Evolutionary conservation across 352 stramenopile species (phyloP).

Genomic region (Lagenidium giganteum): DNA sequence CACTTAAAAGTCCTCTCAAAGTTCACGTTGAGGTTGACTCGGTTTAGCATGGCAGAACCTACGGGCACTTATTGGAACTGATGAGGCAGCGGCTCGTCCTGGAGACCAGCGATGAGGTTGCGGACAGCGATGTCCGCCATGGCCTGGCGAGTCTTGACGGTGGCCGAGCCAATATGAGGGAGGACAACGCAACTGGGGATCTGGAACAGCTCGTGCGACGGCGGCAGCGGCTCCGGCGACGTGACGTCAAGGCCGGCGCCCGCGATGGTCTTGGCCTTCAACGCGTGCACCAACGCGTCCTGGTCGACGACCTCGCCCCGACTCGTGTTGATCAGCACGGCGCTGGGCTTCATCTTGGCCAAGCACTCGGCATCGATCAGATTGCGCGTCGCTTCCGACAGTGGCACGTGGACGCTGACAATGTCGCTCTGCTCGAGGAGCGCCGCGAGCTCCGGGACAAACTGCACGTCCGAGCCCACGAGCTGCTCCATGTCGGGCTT

Average conservation of each 20-base stretch:
- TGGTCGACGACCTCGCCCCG: slow-evolving; percentile 86
- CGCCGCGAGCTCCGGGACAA: slow-evolving; percentile 60
- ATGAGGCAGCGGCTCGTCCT: too few relatives aligned
- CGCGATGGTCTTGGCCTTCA: slow-evolving; percentile 31
- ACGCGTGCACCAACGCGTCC: slow-evolving; percentile 40
- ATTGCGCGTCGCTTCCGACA: slow-evolving; percentile 62
- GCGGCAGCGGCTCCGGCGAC: too few relatives aligned
- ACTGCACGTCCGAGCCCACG: slow-evolving; percentile 39
- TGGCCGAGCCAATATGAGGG: slow-evolving; percentile 43
- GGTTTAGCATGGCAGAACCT: too few relatives aligned
- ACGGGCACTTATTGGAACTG: too few relatives aligned
- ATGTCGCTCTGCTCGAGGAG: slow-evolving; percentile 75
- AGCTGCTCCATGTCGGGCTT: slow-evolving; percentile 35
- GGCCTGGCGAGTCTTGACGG: too few relatives aligned
- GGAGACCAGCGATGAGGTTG: too few relatives aligned
- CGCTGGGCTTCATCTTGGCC: slow-evolving; percentile 64
- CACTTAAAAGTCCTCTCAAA: too few relatives aligned
- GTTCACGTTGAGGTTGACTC: too few relatives aligned
- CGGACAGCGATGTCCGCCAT: too few relatives aligned
- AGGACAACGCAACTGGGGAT: too few relatives aligned
- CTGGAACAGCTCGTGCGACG: too few relatives aligned
- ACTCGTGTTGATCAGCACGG: slow-evolving; percentile 89
- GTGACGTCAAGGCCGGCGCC: slow-evolving; percentile 78
- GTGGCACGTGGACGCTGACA: slow-evolving; percentile 74
- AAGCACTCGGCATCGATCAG: slow-evolving; percentile 70